Base-by-base conservation (phyloP, 148 eudicot genomes). In the Vaccinium vitisidaea region DNA sequence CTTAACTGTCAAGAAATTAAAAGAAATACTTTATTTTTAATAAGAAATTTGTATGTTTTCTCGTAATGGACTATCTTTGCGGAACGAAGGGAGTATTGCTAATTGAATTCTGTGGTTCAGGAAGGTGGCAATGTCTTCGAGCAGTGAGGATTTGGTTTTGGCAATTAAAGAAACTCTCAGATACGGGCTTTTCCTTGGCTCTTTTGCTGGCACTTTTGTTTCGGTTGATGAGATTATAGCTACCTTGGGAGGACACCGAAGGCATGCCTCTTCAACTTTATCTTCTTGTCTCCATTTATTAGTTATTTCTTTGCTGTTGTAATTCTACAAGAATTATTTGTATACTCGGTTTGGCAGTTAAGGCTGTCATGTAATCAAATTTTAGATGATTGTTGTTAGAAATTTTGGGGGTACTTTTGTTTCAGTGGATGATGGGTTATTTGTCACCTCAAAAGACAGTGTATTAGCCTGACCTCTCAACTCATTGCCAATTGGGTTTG, bases 141-240 rank as follows among this genome's bases (percentile, higher is more conserved):
- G 86, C 61, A 86, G 90, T 63, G 93, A 93, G 75, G 99, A 95
- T 85, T 77, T 93, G 52, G 82, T 90, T 75, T 86, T 90, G 84
- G 91, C 92, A 80, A 70, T 95, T 52, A 93, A 90, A 84, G 99
- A 95, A 81, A 97, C 99, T 15, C 84, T 95, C 77, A 90, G 99
- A 90, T 97, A 97, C 54, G 99, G 99, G 75, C 88, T 97, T 67
- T 97, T 97, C 85, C 95, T 97, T 10, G 98, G 99, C 63, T 89
- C 94, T 23, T 97, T 95, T 87, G 98, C 98, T 53, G 99, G 98
- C 25, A 93, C 98, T 63, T 97, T 95, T 88, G 95, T 94, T 27
- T 93, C 98, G 8, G 98, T 97, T 69, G 98, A 97, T 87, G 98
- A 97, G 85, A 83, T 91, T 84, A 90, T 97, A 84, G 95, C 98